Conservation (phyloP, 2,329 filamentous ascomycete genomes). For the Drechslerella coelobrocha region DNA sequence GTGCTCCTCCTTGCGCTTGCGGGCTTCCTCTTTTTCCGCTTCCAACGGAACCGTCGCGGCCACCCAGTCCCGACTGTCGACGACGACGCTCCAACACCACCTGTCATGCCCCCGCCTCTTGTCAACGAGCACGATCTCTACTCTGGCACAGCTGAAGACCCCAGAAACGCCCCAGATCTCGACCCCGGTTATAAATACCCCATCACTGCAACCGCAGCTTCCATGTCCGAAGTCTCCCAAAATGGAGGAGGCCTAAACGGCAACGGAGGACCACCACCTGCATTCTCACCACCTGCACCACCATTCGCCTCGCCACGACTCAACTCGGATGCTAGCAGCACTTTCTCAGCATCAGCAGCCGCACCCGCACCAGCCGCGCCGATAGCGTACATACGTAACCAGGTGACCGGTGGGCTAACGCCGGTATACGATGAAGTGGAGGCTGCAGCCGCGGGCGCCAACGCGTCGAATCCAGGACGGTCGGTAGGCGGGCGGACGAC, state of each 20-base stretch:
- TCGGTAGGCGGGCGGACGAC: background rate
- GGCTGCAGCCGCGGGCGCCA: background rate
- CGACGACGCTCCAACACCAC: background rate
- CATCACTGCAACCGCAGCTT: background rate
- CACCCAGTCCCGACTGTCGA: background rate
- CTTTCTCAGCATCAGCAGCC: background rate
- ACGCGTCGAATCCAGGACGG: background rate
- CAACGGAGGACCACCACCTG: no score
- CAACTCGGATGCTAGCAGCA: background rate
- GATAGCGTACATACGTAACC: constrained; percentile 11
- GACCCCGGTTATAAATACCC: background rate
- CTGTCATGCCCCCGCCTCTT: background rate
- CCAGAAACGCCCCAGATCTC: background rate
- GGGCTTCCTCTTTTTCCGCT: background rate
- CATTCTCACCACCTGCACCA: background rate
- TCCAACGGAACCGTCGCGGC: background rate
- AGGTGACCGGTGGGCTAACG: background rate
- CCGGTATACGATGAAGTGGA: constrained; percentile 10
- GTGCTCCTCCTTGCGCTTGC: constrained; percentile 7
- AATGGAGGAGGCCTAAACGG: background rate
- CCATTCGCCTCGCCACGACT: background rate
- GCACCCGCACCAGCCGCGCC: constrained; percentile 1
- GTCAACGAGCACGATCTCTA: background rate
- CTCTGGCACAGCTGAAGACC: background rate
- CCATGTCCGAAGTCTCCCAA: background rate